Evolutionary conservation across 805 yeast species (phyloP).

Genomic region (Metschnikowia orientalis): DNA sequence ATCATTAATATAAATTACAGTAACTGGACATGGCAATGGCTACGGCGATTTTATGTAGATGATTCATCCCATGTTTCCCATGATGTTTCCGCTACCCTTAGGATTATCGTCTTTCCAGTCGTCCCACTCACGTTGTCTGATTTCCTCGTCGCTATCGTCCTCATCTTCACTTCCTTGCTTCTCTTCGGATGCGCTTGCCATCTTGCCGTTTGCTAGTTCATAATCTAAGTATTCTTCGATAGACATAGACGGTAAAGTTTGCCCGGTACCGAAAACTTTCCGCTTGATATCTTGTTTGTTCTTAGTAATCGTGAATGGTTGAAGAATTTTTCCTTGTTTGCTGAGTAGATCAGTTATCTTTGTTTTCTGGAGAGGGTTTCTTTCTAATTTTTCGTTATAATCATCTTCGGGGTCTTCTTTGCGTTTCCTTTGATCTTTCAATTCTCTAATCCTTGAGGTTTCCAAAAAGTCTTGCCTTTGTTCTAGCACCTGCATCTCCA

Average conservation of each 20-base stretch:
- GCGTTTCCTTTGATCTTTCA: slow-evolving; percentile 4
- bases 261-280: slow-evolving; percentile 87
- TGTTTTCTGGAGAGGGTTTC: slow-evolving; percentile 32
- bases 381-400: slow-evolving; percentile 64
- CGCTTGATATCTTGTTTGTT: slow-evolving; percentile 51
- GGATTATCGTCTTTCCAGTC: slow-evolving; percentile 84
- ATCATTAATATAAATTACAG: no score
- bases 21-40: no score
- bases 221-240: slow-evolving; percentile 88
- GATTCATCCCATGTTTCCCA: slow-evolving; percentile 35
- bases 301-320: slow-evolving; percentile 74
- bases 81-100: slow-evolving; percentile 87
- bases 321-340: slow-evolving; percentile 69
- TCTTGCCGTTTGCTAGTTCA: slow-evolving; percentile 81
- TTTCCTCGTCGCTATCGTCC: slow-evolving; percentile 65
- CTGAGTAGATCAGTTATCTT: slow-evolving; percentile 44
- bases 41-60: no score
- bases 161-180: slow-evolving; percentile 47
- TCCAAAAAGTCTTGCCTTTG: slow-evolving; percentile 2
- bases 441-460: slow-evolving; percentile 1
- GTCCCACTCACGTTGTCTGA: slow-evolving; percentile 85
- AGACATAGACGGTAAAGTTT: slow-evolving; percentile 87
- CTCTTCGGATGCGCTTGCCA: slow-evolving; percentile 44
- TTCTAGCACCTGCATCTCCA: slow-evolving; percentile 64
- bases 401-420: slow-evolving; percentile 31